Evolutionary conservation across 2,329 filamentous ascomycete genomes (phyloP).

Genomic region (Hyphodiscus sp.): DNA sequence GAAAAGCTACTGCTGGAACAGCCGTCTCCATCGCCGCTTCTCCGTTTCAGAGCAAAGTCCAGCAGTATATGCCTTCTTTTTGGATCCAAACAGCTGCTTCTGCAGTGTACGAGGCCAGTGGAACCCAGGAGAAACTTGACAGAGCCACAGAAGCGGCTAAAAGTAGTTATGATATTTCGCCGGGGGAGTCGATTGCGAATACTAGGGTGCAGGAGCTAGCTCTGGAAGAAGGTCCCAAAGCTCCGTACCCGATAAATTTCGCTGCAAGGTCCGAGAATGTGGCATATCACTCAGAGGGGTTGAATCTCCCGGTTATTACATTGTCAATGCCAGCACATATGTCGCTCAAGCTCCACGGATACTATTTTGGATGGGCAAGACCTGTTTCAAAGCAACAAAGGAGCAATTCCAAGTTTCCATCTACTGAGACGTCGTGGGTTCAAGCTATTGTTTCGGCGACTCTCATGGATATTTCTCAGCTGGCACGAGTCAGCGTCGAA

Average conservation of each 20-base stretch:
- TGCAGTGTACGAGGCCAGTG: constrained; percentile 30
- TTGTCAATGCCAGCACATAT: constrained; percentile 46
- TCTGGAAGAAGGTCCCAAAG: constrained; percentile 43
- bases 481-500: constrained; percentile 23
- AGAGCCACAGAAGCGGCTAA: constrained; percentile 31
- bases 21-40: constrained; percentile 37
- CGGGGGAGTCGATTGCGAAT: constrained; percentile 32
- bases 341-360: constrained; percentile 47
- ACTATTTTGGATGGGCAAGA: constrained; percentile 60
- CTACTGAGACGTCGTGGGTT: constrained; percentile 42
- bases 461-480: constrained; percentile 37
- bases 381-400: constrained; percentile 33
- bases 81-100: constrained; percentile 29
- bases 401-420: constrained; percentile 24
- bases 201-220: constrained; percentile 24
- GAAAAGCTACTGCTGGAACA: constrained; percentile 36
- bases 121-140: constrained; percentile 14
- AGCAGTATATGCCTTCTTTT: constrained; percentile 25
- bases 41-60: constrained; percentile 38
- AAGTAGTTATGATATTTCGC: constrained; percentile 31
- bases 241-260: constrained; percentile 49
- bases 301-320: constrained; percentile 48
- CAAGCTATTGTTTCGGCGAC: constrained; percentile 52
- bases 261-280: constrained; percentile 41
- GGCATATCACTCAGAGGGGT: constrained; percentile 16